These are phyloP conservation scores for Pseudotsuga menziesii DNA, from an alignment of 75 land plant species.

Conservation along the genomic window DNA sequence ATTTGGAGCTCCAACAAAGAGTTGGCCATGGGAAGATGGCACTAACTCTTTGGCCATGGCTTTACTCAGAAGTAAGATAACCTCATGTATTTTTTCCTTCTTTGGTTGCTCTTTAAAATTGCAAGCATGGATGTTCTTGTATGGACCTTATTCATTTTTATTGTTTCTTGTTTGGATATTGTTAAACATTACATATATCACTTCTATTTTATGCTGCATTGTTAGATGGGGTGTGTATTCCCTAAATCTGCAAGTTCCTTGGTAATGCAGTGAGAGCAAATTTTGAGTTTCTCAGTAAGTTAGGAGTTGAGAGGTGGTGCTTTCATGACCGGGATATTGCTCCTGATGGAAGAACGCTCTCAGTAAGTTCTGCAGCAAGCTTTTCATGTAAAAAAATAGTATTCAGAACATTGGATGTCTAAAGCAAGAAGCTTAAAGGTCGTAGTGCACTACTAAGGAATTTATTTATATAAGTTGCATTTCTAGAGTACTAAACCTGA, in stretches of 20 bases:
- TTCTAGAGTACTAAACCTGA: background rate
- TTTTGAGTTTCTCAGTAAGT: slow-evolving; percentile 88
- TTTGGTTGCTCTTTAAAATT: background rate
- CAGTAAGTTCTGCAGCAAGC: slow-evolving; percentile 34
- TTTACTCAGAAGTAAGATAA: slow-evolving; percentile 72
- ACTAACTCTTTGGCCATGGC: slow-evolving; percentile 84
- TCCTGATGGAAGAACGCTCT: slow-evolving; percentile 80
- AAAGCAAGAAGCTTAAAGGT: background rate
- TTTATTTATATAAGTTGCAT: background rate
- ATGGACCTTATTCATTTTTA: background rate
- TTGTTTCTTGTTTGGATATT: background rate
- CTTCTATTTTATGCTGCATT: background rate
- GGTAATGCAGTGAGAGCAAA: slow-evolving; percentile 82
- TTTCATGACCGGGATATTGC: slow-evolving; percentile 99
- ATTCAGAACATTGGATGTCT: background rate
- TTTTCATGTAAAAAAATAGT: background rate
- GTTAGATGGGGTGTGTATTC: no score
- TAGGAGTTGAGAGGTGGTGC: slow-evolving; percentile 92
- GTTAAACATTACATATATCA: no score
- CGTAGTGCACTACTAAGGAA: background rate
- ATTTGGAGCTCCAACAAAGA: slow-evolving; percentile 86
- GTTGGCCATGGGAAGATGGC: slow-evolving; percentile 99
- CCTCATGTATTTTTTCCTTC: background rate
- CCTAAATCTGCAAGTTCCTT: background rate
- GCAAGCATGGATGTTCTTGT: background rate